Evolutionary conservation across 805 yeast species (phyloP).

Genomic region (Cyberlindnera mrakii): DNA sequence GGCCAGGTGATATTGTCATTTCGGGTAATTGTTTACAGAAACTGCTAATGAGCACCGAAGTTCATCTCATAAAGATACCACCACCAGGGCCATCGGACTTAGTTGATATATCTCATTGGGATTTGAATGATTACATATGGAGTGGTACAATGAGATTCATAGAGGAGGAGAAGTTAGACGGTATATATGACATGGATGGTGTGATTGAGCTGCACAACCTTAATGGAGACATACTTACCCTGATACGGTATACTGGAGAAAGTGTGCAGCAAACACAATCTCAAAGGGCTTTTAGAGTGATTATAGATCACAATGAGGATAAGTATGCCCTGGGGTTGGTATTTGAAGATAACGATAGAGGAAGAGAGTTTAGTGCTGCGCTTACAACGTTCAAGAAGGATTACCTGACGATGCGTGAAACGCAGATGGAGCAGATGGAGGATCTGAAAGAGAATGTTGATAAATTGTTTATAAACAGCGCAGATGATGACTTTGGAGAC

Average conservation of each 20-base stretch:
- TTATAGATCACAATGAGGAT: conserved; percentile 26
- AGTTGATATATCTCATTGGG: conserved; percentile 22
- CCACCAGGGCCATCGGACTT: conserved; percentile 8
- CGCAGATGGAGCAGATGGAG: conserved; percentile 1
- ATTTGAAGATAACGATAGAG: conserved; percentile 24
- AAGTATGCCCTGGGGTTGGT: conserved; percentile 37
- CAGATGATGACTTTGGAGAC: conserved; percentile 24
- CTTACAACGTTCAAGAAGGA: conserved; percentile 3
- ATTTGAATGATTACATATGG: conserved; percentile 31
- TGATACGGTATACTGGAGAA: conserved; percentile 26
- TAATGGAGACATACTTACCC: conserved; percentile 28
- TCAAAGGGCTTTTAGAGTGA: conserved; percentile 28
- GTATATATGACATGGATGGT: not conserved
- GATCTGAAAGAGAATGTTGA: not conserved
- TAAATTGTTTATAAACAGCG: conserved; percentile 2
- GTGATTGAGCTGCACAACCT: conserved; percentile 7
- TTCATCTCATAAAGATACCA: conserved; percentile 12
- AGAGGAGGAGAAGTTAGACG: conserved; percentile 18
- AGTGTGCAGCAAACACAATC: conserved; percentile 24
- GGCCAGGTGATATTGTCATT: not conserved
- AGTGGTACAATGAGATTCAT: conserved; percentile 26
- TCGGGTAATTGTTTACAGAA: conserved; percentile 2
- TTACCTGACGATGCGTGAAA: not conserved
- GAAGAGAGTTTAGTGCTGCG: conserved; percentile 5
- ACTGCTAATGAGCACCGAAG: conserved; percentile 5